These are phyloP conservation scores for Cercophora sp. DNA, from an alignment of 495 filamentous ascomycete species.

Conservation along the genomic window DNA sequence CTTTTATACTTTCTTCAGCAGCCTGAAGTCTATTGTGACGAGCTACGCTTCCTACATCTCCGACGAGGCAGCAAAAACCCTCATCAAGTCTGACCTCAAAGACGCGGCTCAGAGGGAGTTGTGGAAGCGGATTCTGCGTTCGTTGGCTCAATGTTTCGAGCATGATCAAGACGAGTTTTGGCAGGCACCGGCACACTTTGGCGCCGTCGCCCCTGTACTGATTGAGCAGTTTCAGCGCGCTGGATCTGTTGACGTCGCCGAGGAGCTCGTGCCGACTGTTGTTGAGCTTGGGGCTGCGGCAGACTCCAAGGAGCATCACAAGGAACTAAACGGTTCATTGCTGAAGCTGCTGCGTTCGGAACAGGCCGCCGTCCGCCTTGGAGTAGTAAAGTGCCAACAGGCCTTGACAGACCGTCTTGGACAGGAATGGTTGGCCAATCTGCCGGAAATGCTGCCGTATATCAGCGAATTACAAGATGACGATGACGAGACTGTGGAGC, in stretches of 20 bases:
- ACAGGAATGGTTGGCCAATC: constrained; percentile 84
- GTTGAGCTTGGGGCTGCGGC: constrained; percentile 75
- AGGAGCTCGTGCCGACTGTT: constrained; percentile 52
- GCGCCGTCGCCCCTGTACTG: constrained; percentile 62
- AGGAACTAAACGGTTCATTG: constrained; percentile 72
- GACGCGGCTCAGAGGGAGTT: constrained; percentile 51
- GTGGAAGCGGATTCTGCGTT: constrained; percentile 60
- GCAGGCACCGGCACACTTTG: constrained; percentile 85
- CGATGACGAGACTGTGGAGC: constrained; percentile 86
- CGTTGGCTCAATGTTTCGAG: constrained; percentile 69
- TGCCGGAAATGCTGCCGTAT: constrained; percentile 92
- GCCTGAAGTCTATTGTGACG: constrained; percentile 89
- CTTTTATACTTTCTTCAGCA: constrained; percentile 70
- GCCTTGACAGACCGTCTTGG: constrained; percentile 72
- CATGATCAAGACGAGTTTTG: constrained; percentile 80
- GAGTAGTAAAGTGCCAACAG: constrained; percentile 74
- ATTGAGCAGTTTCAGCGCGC: constrained; percentile 62
- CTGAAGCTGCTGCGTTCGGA: constrained; percentile 73
- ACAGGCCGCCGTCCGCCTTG: constrained; percentile 60
- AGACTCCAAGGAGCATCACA: constrained; percentile 81
- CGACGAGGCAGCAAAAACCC: constrained; percentile 63
- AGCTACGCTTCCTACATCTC: constrained; percentile 83
- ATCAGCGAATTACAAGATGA: constrained; percentile 95
- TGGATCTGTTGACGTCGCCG: constrained; percentile 33
- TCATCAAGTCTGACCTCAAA: constrained; percentile 48